These are phyloP conservation scores for Pleurotus salmoneostramineus DNA, from an alignment of 768 basidiomycete species.

Conservation along the genomic window DNA sequence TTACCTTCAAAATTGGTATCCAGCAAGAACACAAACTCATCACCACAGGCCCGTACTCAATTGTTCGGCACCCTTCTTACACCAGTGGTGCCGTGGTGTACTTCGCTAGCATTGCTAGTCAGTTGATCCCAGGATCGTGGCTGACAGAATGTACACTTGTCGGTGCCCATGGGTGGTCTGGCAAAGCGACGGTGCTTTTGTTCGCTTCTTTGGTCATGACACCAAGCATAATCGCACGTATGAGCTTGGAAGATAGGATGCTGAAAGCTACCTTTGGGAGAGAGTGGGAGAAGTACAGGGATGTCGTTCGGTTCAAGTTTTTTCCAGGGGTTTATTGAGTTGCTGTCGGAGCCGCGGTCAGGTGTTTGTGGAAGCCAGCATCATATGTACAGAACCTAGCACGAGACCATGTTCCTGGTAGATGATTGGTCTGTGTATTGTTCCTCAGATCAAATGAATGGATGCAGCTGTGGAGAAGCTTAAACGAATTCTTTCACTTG, in stretches of 20 bases:
- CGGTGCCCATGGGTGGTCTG: not conserved
- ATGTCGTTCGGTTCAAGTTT: not conserved
- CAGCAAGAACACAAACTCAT: not conserved
- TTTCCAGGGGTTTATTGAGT: not conserved
- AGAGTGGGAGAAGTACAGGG: not conserved
- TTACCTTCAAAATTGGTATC: not conserved
- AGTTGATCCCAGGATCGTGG: not conserved
- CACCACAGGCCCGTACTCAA: not conserved
- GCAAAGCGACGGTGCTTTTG: not conserved
- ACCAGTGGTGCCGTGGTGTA: not conserved
- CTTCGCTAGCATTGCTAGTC: not conserved
- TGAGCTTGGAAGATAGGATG: not conserved
- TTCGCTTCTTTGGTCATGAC: not conserved
- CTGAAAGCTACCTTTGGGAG: not conserved
- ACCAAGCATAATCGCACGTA: not conserved
- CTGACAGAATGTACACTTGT: not conserved
- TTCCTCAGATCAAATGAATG: not conserved
- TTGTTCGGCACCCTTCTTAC: not conserved
- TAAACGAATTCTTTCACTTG: too few species aligned
- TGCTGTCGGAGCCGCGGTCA: too few species aligned
- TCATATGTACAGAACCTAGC: too few species aligned
- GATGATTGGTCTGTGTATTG: too few species aligned
- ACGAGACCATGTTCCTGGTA: too few species aligned
- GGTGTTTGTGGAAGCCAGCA: too few species aligned
- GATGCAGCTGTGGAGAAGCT: conserved; percentile 2